These are phyloP conservation scores for Paratinospora sagittata DNA, from an alignment of 164 flowering plant genomes.

Conservation along the genomic window DNA sequence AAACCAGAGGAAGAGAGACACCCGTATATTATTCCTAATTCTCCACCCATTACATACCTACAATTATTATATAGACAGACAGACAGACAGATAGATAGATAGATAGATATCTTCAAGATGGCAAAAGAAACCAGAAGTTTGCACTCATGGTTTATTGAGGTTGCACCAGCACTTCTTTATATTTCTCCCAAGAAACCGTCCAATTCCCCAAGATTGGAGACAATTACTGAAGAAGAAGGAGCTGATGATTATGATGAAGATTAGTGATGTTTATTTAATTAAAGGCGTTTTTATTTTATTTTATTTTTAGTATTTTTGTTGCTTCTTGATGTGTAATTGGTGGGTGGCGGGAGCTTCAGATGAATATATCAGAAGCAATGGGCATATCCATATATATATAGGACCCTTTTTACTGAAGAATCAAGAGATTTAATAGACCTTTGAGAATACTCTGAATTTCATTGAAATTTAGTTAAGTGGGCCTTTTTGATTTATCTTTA, in stretches of 20 bases:
- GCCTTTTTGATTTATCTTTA: no score
- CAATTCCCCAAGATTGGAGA: conserved; percentile 27
- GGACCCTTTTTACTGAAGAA: no score
- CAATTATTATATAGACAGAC: no score
- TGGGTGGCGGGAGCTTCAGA: background rate
- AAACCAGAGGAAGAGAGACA: no score
- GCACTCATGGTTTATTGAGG: conserved; percentile 14
- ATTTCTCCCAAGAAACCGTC: conserved; percentile 17
- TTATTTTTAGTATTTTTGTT: background rate
- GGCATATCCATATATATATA: no score
- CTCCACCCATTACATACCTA: no score
- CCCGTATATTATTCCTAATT: no score
- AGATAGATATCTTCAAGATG: background rate
- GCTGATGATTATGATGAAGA: conserved; percentile 16
- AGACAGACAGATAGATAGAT: no score
- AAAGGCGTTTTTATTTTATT: background rate
- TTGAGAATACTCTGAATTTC: no score
- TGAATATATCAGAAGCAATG: no score
- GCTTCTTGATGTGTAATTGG: background rate
- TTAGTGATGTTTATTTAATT: background rate
- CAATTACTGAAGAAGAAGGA: conserved; percentile 25
- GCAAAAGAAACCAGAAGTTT: conserved; percentile 16
- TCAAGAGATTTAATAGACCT: no score
- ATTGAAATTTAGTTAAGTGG: no score
- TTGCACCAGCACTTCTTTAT: conserved; percentile 22